Evolutionary conservation across 2,329 filamentous ascomycete genomes (phyloP), one percentile per base, ranked within the genome.

Genomic region (Ophiocordyceps camponoti-saundersi): DNA sequence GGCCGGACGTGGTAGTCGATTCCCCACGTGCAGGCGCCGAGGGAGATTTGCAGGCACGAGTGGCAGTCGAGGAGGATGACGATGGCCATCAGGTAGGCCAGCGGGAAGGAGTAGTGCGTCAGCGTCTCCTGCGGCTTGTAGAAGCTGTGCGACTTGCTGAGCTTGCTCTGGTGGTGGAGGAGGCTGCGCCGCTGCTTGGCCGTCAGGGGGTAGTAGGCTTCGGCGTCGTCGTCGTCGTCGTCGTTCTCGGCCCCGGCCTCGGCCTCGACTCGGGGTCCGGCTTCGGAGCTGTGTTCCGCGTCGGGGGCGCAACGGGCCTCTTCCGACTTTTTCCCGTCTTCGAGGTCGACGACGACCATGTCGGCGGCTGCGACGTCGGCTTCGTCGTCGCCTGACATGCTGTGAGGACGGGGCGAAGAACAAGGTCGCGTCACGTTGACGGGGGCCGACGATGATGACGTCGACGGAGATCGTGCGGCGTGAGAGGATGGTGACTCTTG

Each of bases 91-190:
- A 93, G 77, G 6, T 87, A 69, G 30, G 74, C 72, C 1, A 89
- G 67, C 0, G 86, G 85, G 51, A 93, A 93, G 0, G 86, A 82
- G 57, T 79, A 72, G 59, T 93, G 86, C 0, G 86, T 93, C 32
- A 77, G 70, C 0, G 86, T 93, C 62, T 93, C 86, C 61, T 93
- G 82, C 0, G 86, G 85, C 56, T 89, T 89, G 69, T 93, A 93
- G 62, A 90, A 93, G 6, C 83, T 88, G 60, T 93, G 86, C 0
- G 82, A 87, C 54, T 82, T 86, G 57, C 82, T 73, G 56, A 92
- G 83, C 56, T 89, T 90, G 53, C 70, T 73, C 57, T 89, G 82
- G 56, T 93, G 86, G 58, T 92, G 80, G 45, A 80, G 71, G 11
- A 93, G 71, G 44, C 73, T 76, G 49, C 72, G 71, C 56, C 88